Base-by-base conservation (phyloP, 345 rosid genomes). In the Litchi chinensis region DNA sequence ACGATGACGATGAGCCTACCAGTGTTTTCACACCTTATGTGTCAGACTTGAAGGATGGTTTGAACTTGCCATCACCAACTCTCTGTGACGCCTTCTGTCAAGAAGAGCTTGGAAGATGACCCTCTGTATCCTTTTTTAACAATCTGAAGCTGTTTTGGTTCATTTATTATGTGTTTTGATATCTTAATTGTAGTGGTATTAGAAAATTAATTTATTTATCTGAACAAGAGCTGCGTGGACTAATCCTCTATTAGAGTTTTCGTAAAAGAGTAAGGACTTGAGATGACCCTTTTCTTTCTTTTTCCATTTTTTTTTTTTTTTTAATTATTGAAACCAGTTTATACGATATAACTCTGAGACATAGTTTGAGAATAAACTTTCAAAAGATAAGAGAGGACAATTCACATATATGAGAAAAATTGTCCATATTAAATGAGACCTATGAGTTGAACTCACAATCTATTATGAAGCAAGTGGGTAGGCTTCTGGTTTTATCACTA, bases 121-220 rank as follows among this genome's bases (percentile, higher is more conserved):
- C 79, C 88, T 81, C 74, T 93, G 98, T 95, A 93, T 95, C 98
- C 95, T 84, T 84, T 44, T 62, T 54, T 67, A 0, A 64, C 6
- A 12, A 24, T 66, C 21, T 81, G 24, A 18, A 15, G 10, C 24
- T 37, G 39, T 19, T 44, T 65, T n/a, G 22, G 26, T 39, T 56
- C 19, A 0, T 79, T 75, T 16, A 19, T 65, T 64, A 28, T 12
- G 44, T 3, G 28, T 54, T 41, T 41, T 19, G 6, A 7, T 11
- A 46, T 70, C 12, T 60, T 7, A 63, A 21, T 41, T 39, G 28
- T 26, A 41, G 7, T 62, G 56, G 22, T 4, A 0, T 43, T 16
- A 32, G 56, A 37, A 77, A 24, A 59, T 59, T 57, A 22, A 15
- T 10, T 5, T 39, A 37, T 39, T 67, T 46, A 46, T 46, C 10